Evolutionary conservation across 2,329 filamentous ascomycete species (phyloP).

Genomic region (Diaporthe caulivora): DNA sequence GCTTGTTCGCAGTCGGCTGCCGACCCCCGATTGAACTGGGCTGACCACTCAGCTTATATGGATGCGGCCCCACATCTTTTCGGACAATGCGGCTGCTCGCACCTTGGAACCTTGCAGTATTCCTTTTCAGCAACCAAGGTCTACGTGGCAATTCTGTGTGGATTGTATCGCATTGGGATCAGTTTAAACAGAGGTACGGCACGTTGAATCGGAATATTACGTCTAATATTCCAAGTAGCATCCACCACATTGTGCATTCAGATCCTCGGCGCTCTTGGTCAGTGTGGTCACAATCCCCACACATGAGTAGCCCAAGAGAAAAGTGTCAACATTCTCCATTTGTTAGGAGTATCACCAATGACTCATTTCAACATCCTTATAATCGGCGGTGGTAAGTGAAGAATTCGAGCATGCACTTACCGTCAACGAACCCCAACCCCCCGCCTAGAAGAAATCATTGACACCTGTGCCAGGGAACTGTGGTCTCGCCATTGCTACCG

Average conservation of each 20-base stretch:
- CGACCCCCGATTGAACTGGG: not conserved
- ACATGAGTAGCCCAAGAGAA: not conserved
- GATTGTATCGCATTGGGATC: too few species aligned
- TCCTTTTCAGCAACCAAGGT: too few species aligned
- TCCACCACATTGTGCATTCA: too few species aligned
- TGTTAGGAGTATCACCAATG: not conserved
- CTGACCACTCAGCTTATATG: slow-evolving; percentile 18
- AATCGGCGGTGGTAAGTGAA: not conserved
- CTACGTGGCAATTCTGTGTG: too few species aligned
- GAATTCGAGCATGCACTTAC: not conserved
- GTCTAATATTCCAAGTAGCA: too few species aligned
- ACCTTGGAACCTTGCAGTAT: too few species aligned
- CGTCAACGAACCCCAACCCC: too few species aligned
- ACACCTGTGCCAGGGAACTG: not conserved
- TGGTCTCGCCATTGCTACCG: slow-evolving; percentile 4
- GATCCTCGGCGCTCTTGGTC: too few species aligned
- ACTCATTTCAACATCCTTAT: not conserved
- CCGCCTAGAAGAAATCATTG: not conserved
- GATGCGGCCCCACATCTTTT: slow-evolving; percentile 1
- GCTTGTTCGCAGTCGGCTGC: not conserved
- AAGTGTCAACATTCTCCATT: too few species aligned
- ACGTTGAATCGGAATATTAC: too few species aligned
- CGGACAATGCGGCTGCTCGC: not conserved
- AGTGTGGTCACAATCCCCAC: too few species aligned
- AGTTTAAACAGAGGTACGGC: too few species aligned